Base-by-base conservation (phyloP, 768 basidiomycete species). In the Kwoniella bestiolae region DNA sequence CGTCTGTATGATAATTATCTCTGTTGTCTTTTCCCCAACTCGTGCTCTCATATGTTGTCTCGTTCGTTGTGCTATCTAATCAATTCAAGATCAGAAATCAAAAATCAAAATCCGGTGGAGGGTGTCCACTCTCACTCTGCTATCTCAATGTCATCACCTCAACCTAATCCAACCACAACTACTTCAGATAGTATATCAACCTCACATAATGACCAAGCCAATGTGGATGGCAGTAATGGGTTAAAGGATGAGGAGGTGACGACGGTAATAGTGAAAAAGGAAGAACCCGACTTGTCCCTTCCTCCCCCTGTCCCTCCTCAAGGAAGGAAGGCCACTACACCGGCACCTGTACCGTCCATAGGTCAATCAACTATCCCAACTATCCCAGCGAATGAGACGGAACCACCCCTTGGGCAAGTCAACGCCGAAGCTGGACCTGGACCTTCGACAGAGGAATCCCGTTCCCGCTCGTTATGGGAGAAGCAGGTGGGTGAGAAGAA, bases 341-440 rank as follows among this genome's bases (percentile, higher is more conserved):
- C 56, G 26, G 32, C 21, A 44, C 38, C 21, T 29, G 21, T 14
- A 41, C 38, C 16, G 31, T 26, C 18, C 34, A 38, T 3, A 23
- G 25, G 3, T 21, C 21, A 2, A 18, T 12, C 46, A n/a, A 8
- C 31, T 34, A 26, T 28, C 9, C 26, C 56, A 18, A 29, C 28
- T 16, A 45, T 35, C 14, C 23, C 25, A 29, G 9, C 12, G 46
- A 29, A n/a, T 6, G 44, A 4, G 14, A 6, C 47, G 23, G 6
- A 41, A 25, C 63, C 55, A 3, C 57, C 57, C 35, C 55, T 55
- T 3, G 63, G 63, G 23, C 63, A 65, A 31, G 31, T 65, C n/a
- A 57, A 58, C 44, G 49, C 63, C 26, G 23, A 51, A 49, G 52
- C 63, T 28, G 63, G 63, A 35, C 56, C 63, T 23, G 46, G 59